Evolutionary conservation across 306 rosid genomes (phyloP).

Genomic region (Vicia sativa): DNA sequence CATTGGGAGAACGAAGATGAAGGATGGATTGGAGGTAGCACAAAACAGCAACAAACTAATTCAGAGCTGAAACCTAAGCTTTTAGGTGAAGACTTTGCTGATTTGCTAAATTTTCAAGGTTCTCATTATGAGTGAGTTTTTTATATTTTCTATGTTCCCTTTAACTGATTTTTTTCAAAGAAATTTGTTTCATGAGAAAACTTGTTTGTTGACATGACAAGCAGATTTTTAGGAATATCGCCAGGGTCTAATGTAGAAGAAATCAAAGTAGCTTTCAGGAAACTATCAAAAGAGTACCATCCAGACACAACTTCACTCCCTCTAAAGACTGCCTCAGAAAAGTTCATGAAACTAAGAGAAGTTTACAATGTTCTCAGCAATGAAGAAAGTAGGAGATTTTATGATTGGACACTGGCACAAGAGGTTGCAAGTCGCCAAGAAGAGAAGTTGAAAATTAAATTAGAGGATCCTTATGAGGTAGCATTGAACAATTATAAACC

Average conservation of each 20-base stretch:
- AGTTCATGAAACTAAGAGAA: constrained; percentile 76
- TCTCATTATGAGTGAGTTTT: constrained; percentile 84
- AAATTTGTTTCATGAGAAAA: no score
- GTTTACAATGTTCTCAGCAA: constrained; percentile 66
- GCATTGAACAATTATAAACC: constrained; percentile 50
- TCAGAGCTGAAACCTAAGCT: constrained; percentile 40
- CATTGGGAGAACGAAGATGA: constrained; percentile 86
- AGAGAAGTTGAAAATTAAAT: constrained; percentile 65
- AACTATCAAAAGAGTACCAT: constrained; percentile 86
- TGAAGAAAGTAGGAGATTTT: constrained; percentile 68
- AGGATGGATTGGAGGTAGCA: constrained; percentile 80
- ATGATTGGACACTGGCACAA: constrained; percentile 89
- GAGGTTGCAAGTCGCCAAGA: constrained; percentile 84
- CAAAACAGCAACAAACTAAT: constrained; percentile 17
- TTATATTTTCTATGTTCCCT: not conserved
- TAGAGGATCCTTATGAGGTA: constrained; percentile 72
- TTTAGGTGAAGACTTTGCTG: constrained; percentile 58
- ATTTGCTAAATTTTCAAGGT: constrained; percentile 63
- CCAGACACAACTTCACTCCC: constrained; percentile 96
- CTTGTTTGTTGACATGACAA: no score
- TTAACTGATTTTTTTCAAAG: not conserved
- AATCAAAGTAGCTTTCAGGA: constrained; percentile 75
- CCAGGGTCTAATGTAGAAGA: constrained; percentile 78
- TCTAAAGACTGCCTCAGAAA: constrained; percentile 72
- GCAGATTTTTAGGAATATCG: constrained; percentile 76